Percentiles rank a stretch among this genome's conserved stretches.
These are phyloP conservation scores for Tuber borchii DNA, from an alignment of 495 filamentous ascomycete genomes.

Conservation along the genomic window DNA sequence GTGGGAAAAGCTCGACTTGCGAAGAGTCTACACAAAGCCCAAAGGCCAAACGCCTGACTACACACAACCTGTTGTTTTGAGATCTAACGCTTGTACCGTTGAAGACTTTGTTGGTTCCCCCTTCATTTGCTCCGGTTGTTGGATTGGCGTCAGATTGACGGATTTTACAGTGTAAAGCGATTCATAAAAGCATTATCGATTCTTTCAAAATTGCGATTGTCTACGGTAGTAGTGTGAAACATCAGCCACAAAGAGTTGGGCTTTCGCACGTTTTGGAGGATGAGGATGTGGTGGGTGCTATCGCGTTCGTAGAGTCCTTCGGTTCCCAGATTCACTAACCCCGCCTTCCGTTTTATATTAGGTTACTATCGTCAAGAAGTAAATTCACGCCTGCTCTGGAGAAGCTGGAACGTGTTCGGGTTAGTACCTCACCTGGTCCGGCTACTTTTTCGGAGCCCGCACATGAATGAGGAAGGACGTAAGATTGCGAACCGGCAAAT, in stretches of 20 bases:
- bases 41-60: conserved; percentile 83
- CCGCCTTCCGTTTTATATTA: conserved; percentile 32
- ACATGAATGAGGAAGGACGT: conserved; percentile 37
- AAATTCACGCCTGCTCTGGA: conserved; percentile 42
- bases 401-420: conserved; percentile 15
- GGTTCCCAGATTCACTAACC: conserved; percentile 33
- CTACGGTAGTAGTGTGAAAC: conserved; percentile 95
- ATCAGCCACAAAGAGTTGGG: conserved; percentile 94
- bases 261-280: conserved; percentile 85
- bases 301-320: conserved; percentile 16
- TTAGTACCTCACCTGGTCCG: conserved; percentile 20
- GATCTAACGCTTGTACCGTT: conserved; percentile 72
- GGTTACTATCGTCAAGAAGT: conserved; percentile 96
- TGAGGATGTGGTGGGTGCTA: conserved; percentile 81
- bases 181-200: conserved; percentile 92
- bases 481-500: conserved; percentile 34
- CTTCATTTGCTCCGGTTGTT: conserved; percentile 30
- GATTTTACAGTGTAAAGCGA: conserved; percentile 74
- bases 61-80: conserved; percentile 79
- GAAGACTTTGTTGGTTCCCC: conserved; percentile 83
- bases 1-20: conserved; percentile 90
- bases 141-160: conserved; percentile 21
- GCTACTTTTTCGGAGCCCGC: conserved; percentile 27
- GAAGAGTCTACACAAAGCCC: conserved; percentile 94
- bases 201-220: conserved; percentile 93